A percentile compares a stretch with the other conserved stretches of the same genome.
Evolutionary conservation across 1,139 yeast genomes (phyloP).

Genomic region (Pichiaceae sp.): DNA sequence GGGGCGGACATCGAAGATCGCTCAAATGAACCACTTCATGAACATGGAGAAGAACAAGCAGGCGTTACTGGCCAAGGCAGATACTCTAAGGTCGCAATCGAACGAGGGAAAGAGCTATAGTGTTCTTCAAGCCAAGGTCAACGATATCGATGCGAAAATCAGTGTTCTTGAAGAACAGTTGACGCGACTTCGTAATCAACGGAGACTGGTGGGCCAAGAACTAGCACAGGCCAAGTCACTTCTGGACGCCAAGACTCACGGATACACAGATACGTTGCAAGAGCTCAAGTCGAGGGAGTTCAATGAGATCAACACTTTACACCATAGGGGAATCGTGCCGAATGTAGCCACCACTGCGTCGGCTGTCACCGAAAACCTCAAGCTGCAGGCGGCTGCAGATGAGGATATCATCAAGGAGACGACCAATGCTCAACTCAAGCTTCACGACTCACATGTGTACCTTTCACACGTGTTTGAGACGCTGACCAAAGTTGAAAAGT

Average conservation of each 20-base stretch:
- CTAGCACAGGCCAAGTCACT: slow-evolving; percentile 36
- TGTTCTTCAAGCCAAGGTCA: slow-evolving; percentile 29
- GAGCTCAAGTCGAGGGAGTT: slow-evolving; percentile 11
- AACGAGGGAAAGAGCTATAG: slow-evolving; percentile 39
- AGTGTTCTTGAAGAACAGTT: slow-evolving; percentile 32
- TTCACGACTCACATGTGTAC: slow-evolving; percentile 21
- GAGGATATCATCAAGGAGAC: slow-evolving; percentile 18
- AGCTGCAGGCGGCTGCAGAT: slow-evolving; percentile 22
- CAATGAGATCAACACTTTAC: slow-evolving; percentile 11
- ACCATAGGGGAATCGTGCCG: slow-evolving; percentile 4
- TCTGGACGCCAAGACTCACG: slow-evolving; percentile 20
- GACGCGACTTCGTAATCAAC: slow-evolving; percentile 29
- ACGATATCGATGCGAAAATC: slow-evolving; percentile 35
- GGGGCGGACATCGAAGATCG: slow-evolving; percentile 28
- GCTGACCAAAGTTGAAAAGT: slow-evolving; percentile 17
- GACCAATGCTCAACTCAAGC: slow-evolving; percentile 13
- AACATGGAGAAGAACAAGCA: slow-evolving; percentile 37
- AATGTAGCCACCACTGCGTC: slow-evolving; percentile 4
- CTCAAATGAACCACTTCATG: slow-evolving; percentile 29
- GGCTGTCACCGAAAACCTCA: slow-evolving; percentile 20
- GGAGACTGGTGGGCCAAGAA: slow-evolving; percentile 31
- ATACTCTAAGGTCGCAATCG: slow-evolving; percentile 29
- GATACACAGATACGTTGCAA: slow-evolving; percentile 14
- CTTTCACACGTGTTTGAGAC: slow-evolving; percentile 33
- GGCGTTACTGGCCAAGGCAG: slow-evolving; percentile 29